Base-by-base conservation (phyloP, 164 flowering plant genomes). In the Nymphaea colorata region DNA sequence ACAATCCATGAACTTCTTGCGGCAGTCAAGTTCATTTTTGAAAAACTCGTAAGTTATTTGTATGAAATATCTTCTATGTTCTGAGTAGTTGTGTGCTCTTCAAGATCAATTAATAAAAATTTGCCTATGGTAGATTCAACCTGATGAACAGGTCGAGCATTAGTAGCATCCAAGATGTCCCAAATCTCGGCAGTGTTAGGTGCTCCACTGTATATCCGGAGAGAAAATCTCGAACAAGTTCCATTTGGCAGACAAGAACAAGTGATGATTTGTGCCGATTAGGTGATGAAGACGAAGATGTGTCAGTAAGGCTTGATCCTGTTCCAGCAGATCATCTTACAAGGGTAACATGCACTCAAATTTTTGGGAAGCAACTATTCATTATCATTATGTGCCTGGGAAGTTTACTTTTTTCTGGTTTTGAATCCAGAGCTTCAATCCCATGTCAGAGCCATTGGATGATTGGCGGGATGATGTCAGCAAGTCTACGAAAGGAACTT, bases 181-280 rank as follows among this genome's bases (percentile, higher is more conserved):
- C 76, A 71, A 74, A 78, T 17, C 70, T 73, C 77, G 77, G 71
- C 64, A 82, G 73, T 67, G 75, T 81, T 62, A 72, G 82, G 70
- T 84, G 84, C 78, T 86, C 90, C 10, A 85, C 81, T 45, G 64
- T 79, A 59, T 77, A 79, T 70, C 79, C 84, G 51, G 78, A 80
- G 55, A 82, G 81, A 45, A 77, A 76, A 44, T 71, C 78, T 5
- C 80, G 71, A 69, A 64, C 62, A 62, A 66, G 76, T 63, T 69
- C 64, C n/a, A 44, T 71, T 47, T 81, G 87, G 87, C 72, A 73
- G 66, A 62, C 70, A 8, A 71, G 71, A 69, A 78, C 66, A 45
- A 72, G 79, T 69, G 86, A 80, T 73, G 93, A 88, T 71, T 84
- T 88, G 87, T 88, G 93, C 69, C 76, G 68, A 74, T 72, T 88